phyloP scores from a whole-genome alignment of 768 basidiomycete species.

The Lentinula sp. region DNA sequence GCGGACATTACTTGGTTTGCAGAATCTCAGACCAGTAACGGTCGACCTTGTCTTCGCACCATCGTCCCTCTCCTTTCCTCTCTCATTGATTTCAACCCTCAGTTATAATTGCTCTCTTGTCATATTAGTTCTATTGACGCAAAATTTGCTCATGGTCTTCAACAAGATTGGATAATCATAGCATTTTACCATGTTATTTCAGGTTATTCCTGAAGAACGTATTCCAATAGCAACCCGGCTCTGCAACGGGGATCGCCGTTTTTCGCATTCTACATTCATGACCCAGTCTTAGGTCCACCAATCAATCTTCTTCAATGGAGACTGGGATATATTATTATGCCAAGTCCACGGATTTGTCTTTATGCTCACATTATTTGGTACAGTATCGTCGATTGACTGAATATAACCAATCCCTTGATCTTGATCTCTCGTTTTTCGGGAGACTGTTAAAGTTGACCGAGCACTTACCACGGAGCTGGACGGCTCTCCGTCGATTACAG shows the following conservation, averaged over 20 bases:
- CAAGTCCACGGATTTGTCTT: slow-evolving; percentile 5
- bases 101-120: background rate
- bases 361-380: background rate
- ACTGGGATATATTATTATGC: background rate
- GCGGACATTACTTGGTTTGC: background rate
- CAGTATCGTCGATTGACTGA: background rate
- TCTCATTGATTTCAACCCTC: too few relatives aligned
- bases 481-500: slow-evolving; percentile 11
- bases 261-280: background rate
- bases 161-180: too few relatives aligned
- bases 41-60: too few relatives aligned
- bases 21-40: too few relatives aligned
- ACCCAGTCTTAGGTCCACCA: background rate
- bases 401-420: background rate
- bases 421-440: background rate
- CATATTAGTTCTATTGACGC: background rate
- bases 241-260: background rate
- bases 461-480: slow-evolving; percentile 5
- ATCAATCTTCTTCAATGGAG: background rate
- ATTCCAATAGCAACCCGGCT: background rate
- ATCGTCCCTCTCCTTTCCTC: too few relatives aligned
- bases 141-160: background rate
- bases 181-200: too few relatives aligned
- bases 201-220: background rate
- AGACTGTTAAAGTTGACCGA: background rate